Percentiles rank a stretch among this genome's conserved stretches.
These are phyloP conservation scores for Paraphaeosphaeria minitans DNA, from an alignment of 2,329 filamentous ascomycete species.

Conservation along the genomic window DNA sequence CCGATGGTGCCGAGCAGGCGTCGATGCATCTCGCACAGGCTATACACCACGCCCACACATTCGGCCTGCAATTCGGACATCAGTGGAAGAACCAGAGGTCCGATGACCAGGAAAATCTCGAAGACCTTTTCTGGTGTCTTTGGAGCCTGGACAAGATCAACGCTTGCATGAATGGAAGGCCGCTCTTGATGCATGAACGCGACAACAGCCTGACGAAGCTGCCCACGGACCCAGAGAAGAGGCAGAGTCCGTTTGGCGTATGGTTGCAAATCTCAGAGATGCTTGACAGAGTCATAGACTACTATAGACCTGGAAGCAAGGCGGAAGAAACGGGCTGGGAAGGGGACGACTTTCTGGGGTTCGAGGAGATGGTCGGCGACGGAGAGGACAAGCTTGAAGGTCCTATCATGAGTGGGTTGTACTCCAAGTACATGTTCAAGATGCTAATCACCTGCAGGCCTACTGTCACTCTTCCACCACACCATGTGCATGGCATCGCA, in stretches of 20 bases:
- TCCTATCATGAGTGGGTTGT: conserved; percentile 42
- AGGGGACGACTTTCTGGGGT: conserved; percentile 51
- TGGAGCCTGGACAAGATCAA: conserved; percentile 57
- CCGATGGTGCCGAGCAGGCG: conserved; percentile 54
- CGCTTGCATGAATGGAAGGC: conserved; percentile 54
- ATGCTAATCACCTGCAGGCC: conserved; percentile 40
- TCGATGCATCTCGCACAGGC: conserved; percentile 55
- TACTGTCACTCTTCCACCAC: conserved; percentile 63
- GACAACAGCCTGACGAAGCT: conserved; percentile 53
- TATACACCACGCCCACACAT: conserved; percentile 56
- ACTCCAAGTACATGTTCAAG: not conserved
- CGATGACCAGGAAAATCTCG: conserved; percentile 46
- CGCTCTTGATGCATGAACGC: conserved; percentile 54
- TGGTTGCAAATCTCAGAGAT: conserved; percentile 53
- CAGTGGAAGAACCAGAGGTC: conserved; percentile 47
- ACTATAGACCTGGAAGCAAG: conserved; percentile 52
- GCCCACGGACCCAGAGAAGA: conserved; percentile 49
- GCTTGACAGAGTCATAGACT: conserved; percentile 54
- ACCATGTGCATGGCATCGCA: conserved; percentile 62
- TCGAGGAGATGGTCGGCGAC: conserved; percentile 52
- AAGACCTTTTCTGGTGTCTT: conserved; percentile 56
- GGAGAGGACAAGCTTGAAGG: conserved; percentile 45
- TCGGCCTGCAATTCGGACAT: conserved; percentile 53
- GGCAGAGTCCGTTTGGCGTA: conserved; percentile 55
- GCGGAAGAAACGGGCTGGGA: conserved; percentile 54